Evolutionary conservation across 2,329 filamentous ascomycete genomes (phyloP), one percentile per base, ranked within the genome.

Genomic region (Colletotrichum musicola): DNA sequence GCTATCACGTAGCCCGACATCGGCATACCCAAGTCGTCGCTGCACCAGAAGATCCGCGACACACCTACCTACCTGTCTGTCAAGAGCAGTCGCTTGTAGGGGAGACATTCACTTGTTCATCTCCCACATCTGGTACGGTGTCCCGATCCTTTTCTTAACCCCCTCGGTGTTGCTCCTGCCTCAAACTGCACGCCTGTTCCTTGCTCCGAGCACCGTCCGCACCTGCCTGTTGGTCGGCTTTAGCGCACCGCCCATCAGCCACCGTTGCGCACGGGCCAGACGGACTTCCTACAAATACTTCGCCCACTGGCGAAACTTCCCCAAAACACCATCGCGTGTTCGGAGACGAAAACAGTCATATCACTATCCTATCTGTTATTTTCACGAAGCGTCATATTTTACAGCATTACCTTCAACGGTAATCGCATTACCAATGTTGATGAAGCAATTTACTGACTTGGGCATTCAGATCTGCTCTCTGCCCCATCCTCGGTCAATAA

Each of bases 31-130:
- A 13, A 20, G 6, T 9, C 49, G 22, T 65, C 35, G 62, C 53
- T 47, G 61, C 54, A 53, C 60, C 42, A 64, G 49, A 60, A 42
- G 13, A 10, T 6, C 4, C 47, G 64, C 64, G 53, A 35, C 14
- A 50, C 14, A 53, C n/a, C 42, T 40, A 56, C 51, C 44, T 51
- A 62, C 27, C 55, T 66, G 49, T 30, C 64, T 61, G 50, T 35
- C 25, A 73, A 75, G 78, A 78, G 77, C 81, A 81, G 76, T 42
- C 71, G 73, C 78, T 35, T 82, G 81, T 84, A 85, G 93, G 94
- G 93, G 94, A 97, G 92, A 94, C 94, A 97, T 97, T 97, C 82
- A 91, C 81, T 97, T 97, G 94, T 97, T 94, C 85, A 93, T 97
- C 94, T 97, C 94, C 92, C 89, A 83, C 88, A 87, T 81, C 88